Conservation (phyloP, 129 eudicot species). For the Chrysanthemum makinoi region DNA sequence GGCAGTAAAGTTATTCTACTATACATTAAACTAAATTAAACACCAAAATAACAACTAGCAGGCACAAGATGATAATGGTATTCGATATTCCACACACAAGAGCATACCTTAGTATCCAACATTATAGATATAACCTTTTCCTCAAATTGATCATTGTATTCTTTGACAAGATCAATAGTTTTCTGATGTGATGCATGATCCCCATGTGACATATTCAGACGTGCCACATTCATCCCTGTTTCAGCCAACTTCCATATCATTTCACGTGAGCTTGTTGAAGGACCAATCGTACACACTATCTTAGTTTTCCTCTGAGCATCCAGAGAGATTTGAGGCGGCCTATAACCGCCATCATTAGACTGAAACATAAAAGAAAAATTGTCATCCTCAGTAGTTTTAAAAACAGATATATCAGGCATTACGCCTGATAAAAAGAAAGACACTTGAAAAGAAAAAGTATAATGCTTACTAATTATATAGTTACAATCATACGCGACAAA, state of each 20-base stretch:
- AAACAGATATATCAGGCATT: neutral
- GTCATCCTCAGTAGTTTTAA: slow-evolving; percentile 4
- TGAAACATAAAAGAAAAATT: slow-evolving; percentile 42
- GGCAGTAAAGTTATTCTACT: neutral
- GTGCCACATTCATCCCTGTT: slow-evolving; percentile 97
- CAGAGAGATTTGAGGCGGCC: slow-evolving; percentile 27
- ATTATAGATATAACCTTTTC: slow-evolving; percentile 89
- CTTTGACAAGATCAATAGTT: slow-evolving; percentile 87
- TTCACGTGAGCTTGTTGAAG: slow-evolving; percentile 84
- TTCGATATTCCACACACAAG: neutral
- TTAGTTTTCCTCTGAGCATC: slow-evolving; percentile 74
- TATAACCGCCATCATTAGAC: slow-evolving; percentile 41
- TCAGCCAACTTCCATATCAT: slow-evolving; percentile 99
- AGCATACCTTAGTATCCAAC: slow-evolving; percentile 89
- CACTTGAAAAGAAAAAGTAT: neutral
- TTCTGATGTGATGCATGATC: slow-evolving; percentile 96
- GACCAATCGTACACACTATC: slow-evolving; percentile 95
- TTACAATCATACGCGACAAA: neutral
- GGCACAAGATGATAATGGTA: slow-evolving; percentile 7
- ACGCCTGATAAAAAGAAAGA: neutral
- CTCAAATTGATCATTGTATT: slow-evolving; percentile 73
- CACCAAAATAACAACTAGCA: slow-evolving; percentile 9
- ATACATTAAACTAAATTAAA: neutral
- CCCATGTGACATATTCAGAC: slow-evolving; percentile 97
- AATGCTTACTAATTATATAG: no score